Percentiles rank a stretch among this genome's conserved stretches.
phyloP scores from a whole-genome alignment of 2,329 filamentous ascomycete genomes.

The Triangularia verruculosa region DNA sequence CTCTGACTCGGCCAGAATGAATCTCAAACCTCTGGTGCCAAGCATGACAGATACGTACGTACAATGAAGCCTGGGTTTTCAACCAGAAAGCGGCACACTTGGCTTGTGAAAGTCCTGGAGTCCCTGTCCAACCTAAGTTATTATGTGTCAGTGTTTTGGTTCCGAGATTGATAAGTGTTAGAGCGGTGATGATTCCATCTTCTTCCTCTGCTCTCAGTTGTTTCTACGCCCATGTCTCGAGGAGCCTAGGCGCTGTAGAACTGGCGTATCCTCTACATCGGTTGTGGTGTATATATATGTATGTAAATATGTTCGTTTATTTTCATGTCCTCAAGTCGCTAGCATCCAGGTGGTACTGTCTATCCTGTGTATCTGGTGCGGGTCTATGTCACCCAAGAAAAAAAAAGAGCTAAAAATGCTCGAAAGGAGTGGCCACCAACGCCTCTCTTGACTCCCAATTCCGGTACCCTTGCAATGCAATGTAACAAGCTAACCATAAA shows the following conservation, averaged over 20 bases:
- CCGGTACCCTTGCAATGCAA: neutral
- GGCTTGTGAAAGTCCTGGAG: neutral
- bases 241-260: too few relatives aligned
- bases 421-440: neutral
- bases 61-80: neutral
- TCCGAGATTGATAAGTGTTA: neutral
- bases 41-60: neutral
- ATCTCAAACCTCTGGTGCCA: neutral
- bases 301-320: neutral
- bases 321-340: neutral
- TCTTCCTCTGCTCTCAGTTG: neutral
- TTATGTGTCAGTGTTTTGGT: neutral
- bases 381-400: neutral
- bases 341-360: neutral
- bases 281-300: neutral
- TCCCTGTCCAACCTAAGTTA: neutral
- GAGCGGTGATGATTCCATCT: neutral
- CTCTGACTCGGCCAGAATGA: neutral
- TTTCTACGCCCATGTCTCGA: neutral
- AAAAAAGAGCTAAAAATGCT: neutral
- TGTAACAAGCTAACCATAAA: neutral
- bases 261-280: too few relatives aligned
- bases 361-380: neutral
- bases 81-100: neutral
- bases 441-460: neutral